These are phyloP conservation scores for Xylaria curta DNA, from an alignment of 495 filamentous ascomycete genomes.

Conservation along the genomic window DNA sequence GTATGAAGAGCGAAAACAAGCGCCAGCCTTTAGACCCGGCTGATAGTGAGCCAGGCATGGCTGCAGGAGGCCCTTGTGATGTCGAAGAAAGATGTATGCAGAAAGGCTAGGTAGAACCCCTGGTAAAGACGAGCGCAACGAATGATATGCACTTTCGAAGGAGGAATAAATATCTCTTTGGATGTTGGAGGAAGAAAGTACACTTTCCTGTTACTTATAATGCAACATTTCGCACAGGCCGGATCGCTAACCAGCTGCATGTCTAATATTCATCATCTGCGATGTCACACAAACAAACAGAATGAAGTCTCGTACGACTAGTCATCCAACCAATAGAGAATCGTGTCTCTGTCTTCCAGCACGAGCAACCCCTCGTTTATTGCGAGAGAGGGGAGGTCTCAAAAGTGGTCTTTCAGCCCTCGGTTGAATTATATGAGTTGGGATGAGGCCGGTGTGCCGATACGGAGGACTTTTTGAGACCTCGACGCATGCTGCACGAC, in stretches of 20 bases:
- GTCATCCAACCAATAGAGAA: constrained; percentile 22
- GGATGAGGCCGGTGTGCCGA: constrained; percentile 1
- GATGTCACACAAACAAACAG: constrained; percentile 9
- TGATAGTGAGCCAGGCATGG: constrained; percentile 8
- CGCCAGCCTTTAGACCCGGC: background rate
- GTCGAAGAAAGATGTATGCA: background rate
- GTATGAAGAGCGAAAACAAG: constrained; percentile 29
- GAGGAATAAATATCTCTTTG: background rate
- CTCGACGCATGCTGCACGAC: constrained; percentile 37
- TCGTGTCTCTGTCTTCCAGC: constrained; percentile 18
- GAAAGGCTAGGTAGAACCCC: background rate
- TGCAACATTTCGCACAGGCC: too few species aligned
- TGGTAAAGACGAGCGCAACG: background rate
- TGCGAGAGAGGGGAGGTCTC: background rate
- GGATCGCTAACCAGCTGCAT: background rate
- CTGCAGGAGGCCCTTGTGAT: background rate
- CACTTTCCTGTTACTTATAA: constrained; percentile 17
- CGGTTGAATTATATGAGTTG: background rate
- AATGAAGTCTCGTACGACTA: constrained; percentile 19
- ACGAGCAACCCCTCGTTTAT: background rate
- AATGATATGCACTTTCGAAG: background rate
- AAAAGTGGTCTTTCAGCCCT: background rate
- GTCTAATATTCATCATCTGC: constrained; percentile 11
- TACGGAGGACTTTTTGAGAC: constrained; percentile 15
- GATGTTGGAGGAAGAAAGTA: background rate